phyloP scores from a whole-genome alignment of 805 yeast species.

The Yarrowia keelungensis region DNA sequence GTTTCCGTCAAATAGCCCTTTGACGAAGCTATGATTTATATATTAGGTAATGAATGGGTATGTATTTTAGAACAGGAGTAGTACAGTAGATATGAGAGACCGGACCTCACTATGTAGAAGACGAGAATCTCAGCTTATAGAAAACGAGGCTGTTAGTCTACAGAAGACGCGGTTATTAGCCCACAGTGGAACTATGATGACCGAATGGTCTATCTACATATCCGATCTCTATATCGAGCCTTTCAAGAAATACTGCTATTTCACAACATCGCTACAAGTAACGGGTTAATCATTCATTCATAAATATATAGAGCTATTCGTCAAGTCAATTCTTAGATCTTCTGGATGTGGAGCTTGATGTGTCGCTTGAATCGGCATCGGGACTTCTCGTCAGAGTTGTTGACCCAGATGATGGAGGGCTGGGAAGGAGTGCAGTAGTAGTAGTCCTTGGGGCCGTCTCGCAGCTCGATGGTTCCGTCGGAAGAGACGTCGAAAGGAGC shows the following conservation, averaged over 20 bases:
- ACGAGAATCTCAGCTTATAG: too few relatives aligned
- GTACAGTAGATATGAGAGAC: too few relatives aligned
- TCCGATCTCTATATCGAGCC: too few relatives aligned
- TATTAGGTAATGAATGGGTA: constrained; percentile 12
- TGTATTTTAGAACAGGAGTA: too few relatives aligned
- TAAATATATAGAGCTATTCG: neutral
- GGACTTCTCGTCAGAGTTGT: too few relatives aligned
- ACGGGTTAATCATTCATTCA: neutral
- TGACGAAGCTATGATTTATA: constrained; percentile 13
- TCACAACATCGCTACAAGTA: too few relatives aligned
- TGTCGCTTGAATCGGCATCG: neutral
- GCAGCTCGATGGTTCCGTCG: neutral
- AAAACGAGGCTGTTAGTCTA: too few relatives aligned
- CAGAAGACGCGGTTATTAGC: too few relatives aligned
- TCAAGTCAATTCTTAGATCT: neutral
- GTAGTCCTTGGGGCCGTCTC: neutral
- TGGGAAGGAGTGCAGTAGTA: neutral
- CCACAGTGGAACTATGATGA: too few relatives aligned
- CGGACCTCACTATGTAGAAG: too few relatives aligned
- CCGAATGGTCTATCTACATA: too few relatives aligned
- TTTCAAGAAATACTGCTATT: too few relatives aligned
- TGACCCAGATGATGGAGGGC: neutral
- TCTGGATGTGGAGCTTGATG: neutral
- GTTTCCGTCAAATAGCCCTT: constrained; percentile 2
- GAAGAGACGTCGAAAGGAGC: neutral